Conservation (phyloP, 306 rosid species). For the Trifolium repens region DNA sequence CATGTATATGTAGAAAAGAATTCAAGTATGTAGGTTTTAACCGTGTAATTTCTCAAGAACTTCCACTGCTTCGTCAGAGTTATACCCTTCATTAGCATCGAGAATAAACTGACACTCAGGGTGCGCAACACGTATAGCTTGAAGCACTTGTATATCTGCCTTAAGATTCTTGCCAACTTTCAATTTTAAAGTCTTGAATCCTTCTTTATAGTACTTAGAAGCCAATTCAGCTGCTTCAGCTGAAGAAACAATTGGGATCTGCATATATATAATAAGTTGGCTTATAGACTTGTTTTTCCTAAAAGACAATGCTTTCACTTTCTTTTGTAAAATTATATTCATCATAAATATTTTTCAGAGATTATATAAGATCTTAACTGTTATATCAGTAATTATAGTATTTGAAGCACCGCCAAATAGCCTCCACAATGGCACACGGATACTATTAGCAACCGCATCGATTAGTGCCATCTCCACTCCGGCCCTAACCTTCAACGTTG, state of each 20-base stretch:
- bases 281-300: slow-evolving; percentile 37
- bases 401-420: slow-evolving; percentile 90
- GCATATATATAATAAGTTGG: slow-evolving; percentile 42
- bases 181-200: slow-evolving; percentile 81
- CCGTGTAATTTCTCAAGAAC: slow-evolving; percentile 86
- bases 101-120: slow-evolving; percentile 81
- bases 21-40: slow-evolving; percentile 40
- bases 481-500: slow-evolving; percentile 85
- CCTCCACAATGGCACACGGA: slow-evolving; percentile 87
- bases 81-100: slow-evolving; percentile 95
- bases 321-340: neutral
- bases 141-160: slow-evolving; percentile 84
- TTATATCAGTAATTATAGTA: slow-evolving; percentile 81
- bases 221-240: slow-evolving; percentile 84
- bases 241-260: slow-evolving; percentile 90
- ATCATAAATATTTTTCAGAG: slow-evolving; percentile 14
- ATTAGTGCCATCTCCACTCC: slow-evolving; percentile 96
- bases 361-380: slow-evolving; percentile 58
- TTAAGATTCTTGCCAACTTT: slow-evolving; percentile 88
- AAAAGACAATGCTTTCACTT: neutral
- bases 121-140: slow-evolving; percentile 75
- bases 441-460: slow-evolving; percentile 84
- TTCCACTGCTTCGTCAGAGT: slow-evolving; percentile 77
- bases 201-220: slow-evolving; percentile 72
- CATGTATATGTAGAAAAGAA: neutral